A percentile compares a stretch with the other conserved stretches of the same genome.
Conservation (phyloP, 371 early-diverging fungal genomes). For the Mucor indicus region DNA sequence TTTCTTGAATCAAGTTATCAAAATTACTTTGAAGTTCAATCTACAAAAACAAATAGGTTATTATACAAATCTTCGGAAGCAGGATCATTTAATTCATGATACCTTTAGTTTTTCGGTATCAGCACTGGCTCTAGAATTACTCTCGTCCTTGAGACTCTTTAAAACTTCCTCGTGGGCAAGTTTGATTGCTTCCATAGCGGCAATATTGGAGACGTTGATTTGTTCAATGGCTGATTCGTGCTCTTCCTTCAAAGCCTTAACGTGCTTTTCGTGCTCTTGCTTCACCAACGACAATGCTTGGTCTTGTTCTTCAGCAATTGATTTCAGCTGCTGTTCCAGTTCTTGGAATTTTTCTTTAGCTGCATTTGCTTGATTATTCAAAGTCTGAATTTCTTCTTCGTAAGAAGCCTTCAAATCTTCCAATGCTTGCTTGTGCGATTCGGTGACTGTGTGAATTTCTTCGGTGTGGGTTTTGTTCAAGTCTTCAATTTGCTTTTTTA, state of each 20-base stretch:
- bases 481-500: constrained; percentile 1
- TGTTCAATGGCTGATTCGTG: constrained; percentile 17
- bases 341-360: not conserved
- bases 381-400: constrained; percentile 2
- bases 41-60: constrained; percentile 1
- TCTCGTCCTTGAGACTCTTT: constrained; percentile 5
- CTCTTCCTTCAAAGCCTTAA: constrained; percentile 8
- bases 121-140: constrained; percentile 13
- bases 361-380: constrained; percentile 6
- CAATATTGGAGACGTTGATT: constrained; percentile 20
- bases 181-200: constrained; percentile 27
- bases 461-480: constrained; percentile 3
- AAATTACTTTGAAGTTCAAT: constrained; percentile 13
- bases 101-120: constrained; percentile 23
- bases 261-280: constrained; percentile 5
- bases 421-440: too few species aligned
- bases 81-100: not conserved
- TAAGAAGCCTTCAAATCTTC: too few species aligned
- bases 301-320: not conserved
- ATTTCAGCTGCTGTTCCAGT: not conserved
- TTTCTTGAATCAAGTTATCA: constrained; percentile 9
- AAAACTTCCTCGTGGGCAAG: constrained; percentile 21
- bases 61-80: not conserved
- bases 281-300: not conserved
- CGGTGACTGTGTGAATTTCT: too few species aligned